Base-by-base conservation (phyloP, 148 eudicot genomes). In the Camellia lanceoleosa region DNA sequence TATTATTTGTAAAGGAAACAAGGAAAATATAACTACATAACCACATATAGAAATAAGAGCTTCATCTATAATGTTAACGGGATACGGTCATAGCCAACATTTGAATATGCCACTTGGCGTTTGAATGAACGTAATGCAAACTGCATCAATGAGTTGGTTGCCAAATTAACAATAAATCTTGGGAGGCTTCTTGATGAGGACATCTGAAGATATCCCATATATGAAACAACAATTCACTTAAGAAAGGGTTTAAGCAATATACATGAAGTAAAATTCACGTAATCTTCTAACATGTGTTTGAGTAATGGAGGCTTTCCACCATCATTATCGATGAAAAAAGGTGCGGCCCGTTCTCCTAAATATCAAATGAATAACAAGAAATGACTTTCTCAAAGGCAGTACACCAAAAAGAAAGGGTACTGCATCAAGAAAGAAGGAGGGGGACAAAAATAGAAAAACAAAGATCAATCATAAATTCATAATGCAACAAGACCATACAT, bases 11-110 rank as follows among this genome's bases (percentile, higher is more conserved):
- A n/a, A n/a, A n/a, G n/a, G n/a, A n/a, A n/a, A n/a, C n/a, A n/a
- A n/a, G n/a, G n/a, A n/a, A n/a, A n/a, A n/a, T n/a, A n/a, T n/a
- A n/a, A n/a, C n/a, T n/a, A n/a, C 6, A 20, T 20, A 73, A 73
- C 20, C 13, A 42, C 16, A 3, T 2, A 74, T n/a, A n/a, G 5
- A 58, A 10, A 41, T 2, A 9, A 74, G 66, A 60, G 66, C 77
- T 60, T 14, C 77, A 74, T 59, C 7, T 46, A 64, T 7, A 18
- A 30, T 75, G 43, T 65, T 81, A 15, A 81, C 64, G 86, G 94
- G 98, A 96, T 96, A 94, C 99, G 97, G 83, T 96, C 99, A 83
- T 90, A 88, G 80, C 89, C 95, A 82, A 88, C 97, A 88, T 96
- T 96, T 49, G 99, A 91, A 86, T 94, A 96, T 54, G 91, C 88